These are phyloP conservation scores for Salix udensis DNA, from an alignment of 345 rosid species.

Conservation along the genomic window DNA sequence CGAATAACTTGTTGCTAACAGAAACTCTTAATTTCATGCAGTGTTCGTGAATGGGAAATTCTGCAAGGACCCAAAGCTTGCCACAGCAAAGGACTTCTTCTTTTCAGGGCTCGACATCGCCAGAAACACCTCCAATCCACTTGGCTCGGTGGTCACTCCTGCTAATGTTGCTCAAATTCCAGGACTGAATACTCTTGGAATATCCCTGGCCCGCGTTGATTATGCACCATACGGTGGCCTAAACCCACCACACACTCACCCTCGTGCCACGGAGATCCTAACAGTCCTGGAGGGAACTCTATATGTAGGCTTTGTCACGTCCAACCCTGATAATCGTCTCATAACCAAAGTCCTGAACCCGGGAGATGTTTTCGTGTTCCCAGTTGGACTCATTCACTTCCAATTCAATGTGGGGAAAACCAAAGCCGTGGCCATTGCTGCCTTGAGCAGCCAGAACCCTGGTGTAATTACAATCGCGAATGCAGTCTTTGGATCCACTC, in stretches of 20 bases:
- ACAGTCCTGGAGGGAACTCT: neutral
- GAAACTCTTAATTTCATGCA: neutral
- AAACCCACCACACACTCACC: neutral
- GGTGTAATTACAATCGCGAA: conserved; percentile 13
- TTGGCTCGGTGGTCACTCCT: neutral
- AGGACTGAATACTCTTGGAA: conserved; percentile 15
- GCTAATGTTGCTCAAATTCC: neutral
- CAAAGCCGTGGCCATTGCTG: conserved; percentile 6
- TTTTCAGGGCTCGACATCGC: neutral
- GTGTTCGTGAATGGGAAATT: conserved; percentile 9
- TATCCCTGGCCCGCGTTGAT: neutral
- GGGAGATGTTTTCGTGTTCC: conserved; percentile 12
- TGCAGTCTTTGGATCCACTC: conserved; percentile 1
- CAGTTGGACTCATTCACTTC: conserved; percentile 9
- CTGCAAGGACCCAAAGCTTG: conserved; percentile 7
- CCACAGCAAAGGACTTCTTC: neutral
- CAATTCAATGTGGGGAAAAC: conserved; percentile 2
- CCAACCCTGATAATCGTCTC: conserved; percentile 5
- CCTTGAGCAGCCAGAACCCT: conserved; percentile 17
- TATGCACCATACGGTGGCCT: neutral
- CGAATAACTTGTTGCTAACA: too few species aligned
- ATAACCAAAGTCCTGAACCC: conserved; percentile 5
- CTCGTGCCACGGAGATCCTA: conserved; percentile 1
- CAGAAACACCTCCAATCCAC: neutral
- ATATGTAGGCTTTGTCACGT: conserved; percentile 5